Evolutionary conservation across 179 eudicot species (phyloP).

Genomic region (Heliamphora pulchella): DNA sequence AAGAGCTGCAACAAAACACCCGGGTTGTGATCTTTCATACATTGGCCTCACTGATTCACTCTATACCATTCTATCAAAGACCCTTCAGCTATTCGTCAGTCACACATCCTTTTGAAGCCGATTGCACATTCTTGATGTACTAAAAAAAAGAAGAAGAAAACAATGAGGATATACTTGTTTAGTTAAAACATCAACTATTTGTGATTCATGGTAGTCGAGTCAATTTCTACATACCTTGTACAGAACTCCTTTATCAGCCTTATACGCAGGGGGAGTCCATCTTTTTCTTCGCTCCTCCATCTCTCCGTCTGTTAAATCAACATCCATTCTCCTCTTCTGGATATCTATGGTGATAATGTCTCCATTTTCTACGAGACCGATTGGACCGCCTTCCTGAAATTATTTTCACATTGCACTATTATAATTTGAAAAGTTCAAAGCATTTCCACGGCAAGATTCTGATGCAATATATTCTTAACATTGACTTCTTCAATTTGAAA

Average conservation of each 20-base stretch:
- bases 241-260: constrained; percentile 72
- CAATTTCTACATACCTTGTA: constrained; percentile 52
- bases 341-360: constrained; percentile 74
- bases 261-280: constrained; percentile 68
- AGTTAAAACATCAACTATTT: not conserved
- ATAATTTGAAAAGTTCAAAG: not conserved
- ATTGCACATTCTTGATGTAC: constrained; percentile 88
- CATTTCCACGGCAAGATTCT: not conserved
- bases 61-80: not conserved
- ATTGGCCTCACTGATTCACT: constrained; percentile 6
- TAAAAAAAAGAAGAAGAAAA: constrained; percentile 16
- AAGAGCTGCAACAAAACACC: not conserved
- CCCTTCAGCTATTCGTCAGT: constrained; percentile 58
- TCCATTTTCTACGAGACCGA: constrained; percentile 73
- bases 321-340: constrained; percentile 63
- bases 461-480: not conserved
- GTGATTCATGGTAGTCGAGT: not conserved
- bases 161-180: not conserved
- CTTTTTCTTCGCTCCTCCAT: constrained; percentile 60
- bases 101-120: constrained; percentile 86
- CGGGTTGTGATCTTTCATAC: not conserved
- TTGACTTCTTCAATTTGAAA: not conserved
- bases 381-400: constrained; percentile 94
- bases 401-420: not conserved
- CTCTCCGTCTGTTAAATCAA: constrained; percentile 53